Evolutionary conservation across 345 rosid species (phyloP), one percentile per base, ranked within the genome.

Genomic region (Populus nigra): DNA sequence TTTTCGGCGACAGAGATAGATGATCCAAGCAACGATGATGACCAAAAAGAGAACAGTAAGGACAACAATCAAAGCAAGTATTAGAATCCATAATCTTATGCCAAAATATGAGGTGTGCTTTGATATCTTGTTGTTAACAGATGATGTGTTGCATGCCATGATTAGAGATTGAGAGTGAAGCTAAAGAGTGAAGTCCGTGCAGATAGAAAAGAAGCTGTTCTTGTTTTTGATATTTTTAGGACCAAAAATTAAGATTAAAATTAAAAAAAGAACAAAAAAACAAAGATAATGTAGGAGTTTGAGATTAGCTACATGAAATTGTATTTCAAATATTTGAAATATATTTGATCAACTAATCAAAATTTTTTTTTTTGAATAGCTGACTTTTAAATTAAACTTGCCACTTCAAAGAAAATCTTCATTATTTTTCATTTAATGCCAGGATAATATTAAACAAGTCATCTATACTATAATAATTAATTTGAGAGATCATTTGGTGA

Each of bases 21-120:
- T 33, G 78, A 84, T 35, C 77, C 80, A 87, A 45, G 87, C 81
- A 53, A 76, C 68, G n/a, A 79, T 23, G 62, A 80, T 11, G 61
- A 39, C 2, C 57, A 88, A 67, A 17, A 85, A n/a, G 5, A 82
- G 25, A 18, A 76, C 45, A 9, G 85, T 17, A 80, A 86, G 23
- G n/a, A 85, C 65, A 55, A 69, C 71, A 27, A 68, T 17, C 53
- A 82, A 71, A 27, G 72, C 75, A 27, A 88, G 68, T 35, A 94
- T 70, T 22, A 89, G 78, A 65, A 94, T 69, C 94, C 90, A 87
- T 68, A 90, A 73, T 53, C 67, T 79, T 77, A 88, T 68, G 50
- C 91, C 91, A 9, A 91, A 86, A 38, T 91, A 79, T 1, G 88
- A 76, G 67, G 88, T 87, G 36, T 80, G 89, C 57, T 79, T 86